Evolutionary conservation across 1,284 basidiomycete species (phyloP), one percentile per base, ranked within the genome.

Genomic region (Tausonia pullulans): DNA sequence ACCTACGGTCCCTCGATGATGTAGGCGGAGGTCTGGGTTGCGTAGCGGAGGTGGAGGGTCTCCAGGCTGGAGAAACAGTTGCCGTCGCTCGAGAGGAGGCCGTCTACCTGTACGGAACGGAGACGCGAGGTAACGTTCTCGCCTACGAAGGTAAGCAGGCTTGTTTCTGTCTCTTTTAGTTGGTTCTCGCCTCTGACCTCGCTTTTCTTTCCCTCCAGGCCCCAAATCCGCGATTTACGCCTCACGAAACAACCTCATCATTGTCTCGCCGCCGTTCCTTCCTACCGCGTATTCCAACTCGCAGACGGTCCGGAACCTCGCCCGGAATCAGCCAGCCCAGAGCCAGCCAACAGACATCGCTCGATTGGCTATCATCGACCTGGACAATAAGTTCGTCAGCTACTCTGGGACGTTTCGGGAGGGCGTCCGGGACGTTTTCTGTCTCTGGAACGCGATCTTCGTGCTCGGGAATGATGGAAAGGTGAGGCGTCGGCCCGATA

Each of bases 1-100:
- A 63, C 13, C 46, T 56, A 10, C 27, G 53, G n/a, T 54, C 58
- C 39, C 50, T 63, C 39, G 62, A 63, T 11, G 62, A 63, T 56
- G 46, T 63, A 9, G 62, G 62, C 41, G 62, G 45, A 10, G 46
- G 48, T 3, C 46, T 62, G 10, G 64, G 60, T 0, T 60, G 64
- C 39, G 56, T 43, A 4, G 13, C 53, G 27, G 61, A 51, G 11
- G 61, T 65, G 40, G 58, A 61, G 39, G 59, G 39, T n/a, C 40
- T 61, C 11, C 60, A 48, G 9, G 27, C 39, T 7, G 58, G 48
- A 13, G 57, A 44, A n/a, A 44, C 57, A 14, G 45, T 98, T 70
- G 82, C 95, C 10, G 82, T 98, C 2, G 95, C 93, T 0, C 79
- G 89, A 63, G 90, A 96, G 61, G 95, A 98, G 70, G 94, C 93